Conservation (phyloP, 2,329 filamentous ascomycete species). For the Colletotrichum liriopes region DNA sequence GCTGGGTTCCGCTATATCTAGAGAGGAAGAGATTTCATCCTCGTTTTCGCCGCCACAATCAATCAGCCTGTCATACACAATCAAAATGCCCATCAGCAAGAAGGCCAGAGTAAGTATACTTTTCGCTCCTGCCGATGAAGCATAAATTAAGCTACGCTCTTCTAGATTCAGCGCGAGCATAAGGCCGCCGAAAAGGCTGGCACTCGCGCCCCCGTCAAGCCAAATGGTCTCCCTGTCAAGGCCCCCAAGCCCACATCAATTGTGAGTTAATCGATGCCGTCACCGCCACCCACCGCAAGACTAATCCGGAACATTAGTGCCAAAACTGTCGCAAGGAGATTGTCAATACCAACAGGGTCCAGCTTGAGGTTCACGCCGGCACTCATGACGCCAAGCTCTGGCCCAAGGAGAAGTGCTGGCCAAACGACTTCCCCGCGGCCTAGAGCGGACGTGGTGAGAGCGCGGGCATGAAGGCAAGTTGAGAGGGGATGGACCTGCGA, state of each 20-base stretch:
- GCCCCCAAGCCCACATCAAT: slow-evolving; percentile 48
- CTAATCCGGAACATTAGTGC: slow-evolving; percentile 59
- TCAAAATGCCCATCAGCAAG: slow-evolving; percentile 3
- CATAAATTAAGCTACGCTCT: neutral
- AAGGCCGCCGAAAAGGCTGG: slow-evolving; percentile 69
- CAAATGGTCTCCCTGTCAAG: slow-evolving; percentile 71
- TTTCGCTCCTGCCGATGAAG: neutral
- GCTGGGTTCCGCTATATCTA: neutral
- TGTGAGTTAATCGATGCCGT: neutral
- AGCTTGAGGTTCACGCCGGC: slow-evolving; percentile 67
- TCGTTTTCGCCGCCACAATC: neutral
- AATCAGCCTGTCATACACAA: neutral
- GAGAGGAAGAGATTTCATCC: neutral
- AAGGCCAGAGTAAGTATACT: neutral
- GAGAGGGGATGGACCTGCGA: neutral
- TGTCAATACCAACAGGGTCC: slow-evolving; percentile 65
- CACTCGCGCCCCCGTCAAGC: slow-evolving; percentile 67
- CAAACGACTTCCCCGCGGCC: slow-evolving; percentile 59
- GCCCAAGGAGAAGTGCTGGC: slow-evolving; percentile 74
- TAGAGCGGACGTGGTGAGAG: neutral
- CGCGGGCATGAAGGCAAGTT: neutral
- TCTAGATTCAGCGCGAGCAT: slow-evolving; percentile 68
- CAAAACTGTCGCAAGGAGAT: slow-evolving; percentile 67
- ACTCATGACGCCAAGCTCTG: slow-evolving; percentile 66
- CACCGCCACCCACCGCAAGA: neutral